Evolutionary conservation across 805 yeast genomes (phyloP), one percentile per base, ranked within the genome.

Genomic region (Starmerella cellae): DNA sequence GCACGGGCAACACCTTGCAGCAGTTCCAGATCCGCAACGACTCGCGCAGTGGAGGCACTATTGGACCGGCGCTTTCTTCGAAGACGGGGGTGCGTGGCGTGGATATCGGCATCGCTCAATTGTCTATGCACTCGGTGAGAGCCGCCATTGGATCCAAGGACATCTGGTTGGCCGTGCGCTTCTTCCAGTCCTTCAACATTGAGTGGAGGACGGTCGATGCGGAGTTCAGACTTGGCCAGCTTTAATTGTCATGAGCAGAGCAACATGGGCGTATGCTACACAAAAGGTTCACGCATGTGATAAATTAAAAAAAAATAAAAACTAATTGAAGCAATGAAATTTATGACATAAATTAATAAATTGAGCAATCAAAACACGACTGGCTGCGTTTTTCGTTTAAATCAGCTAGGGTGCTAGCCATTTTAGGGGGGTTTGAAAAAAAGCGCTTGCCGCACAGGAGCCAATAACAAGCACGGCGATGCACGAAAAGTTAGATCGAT

Each of bases 1-100:
- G 63, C 41, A 76, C 81, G 47, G 79, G 68, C 39, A 84, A 80
- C 57, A 62, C 65, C 41, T 51, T 83, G 23, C 95, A 84, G 63
- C 77, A 56, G 61, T 82, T 82, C 75, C 94, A 83, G 57, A 79
- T 82, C 59, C 74, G 91, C 61, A 83, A 84, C 62, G 87, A 78
- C 58, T 71, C 82, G 14, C 73, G 91, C 57, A 77, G 85, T 1
- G 95, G 95, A 26, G 93, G 93, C 31, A 82, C 94, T 22, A 82
- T 84, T 56, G 95, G 95, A 0, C 94, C 77, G 58, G 55, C 66
- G 47, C 53, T 66, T 5, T 51, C 62, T 14, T 43, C 61, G 5
- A 55, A 55, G 31, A 53, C 59, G 55, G 73, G 73, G 13, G 45
- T 61, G 24, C 52, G 62, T 55, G 79, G 88, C 35, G 73, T 81